phyloP scores from a whole-genome alignment of 2,329 filamentous ascomycete species.

The Trichophyton rubrum region DNA sequence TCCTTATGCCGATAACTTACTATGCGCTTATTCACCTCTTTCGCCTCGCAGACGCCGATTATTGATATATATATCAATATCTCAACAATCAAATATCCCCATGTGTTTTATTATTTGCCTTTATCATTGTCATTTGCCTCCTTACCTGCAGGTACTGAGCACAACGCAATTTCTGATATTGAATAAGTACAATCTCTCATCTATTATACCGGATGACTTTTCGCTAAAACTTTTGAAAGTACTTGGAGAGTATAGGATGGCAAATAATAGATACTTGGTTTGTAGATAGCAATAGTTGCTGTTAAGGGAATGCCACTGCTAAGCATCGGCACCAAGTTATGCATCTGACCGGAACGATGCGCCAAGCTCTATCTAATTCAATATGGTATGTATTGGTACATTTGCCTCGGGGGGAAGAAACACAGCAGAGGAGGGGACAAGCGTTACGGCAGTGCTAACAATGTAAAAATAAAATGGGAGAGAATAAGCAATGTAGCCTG shows the following conservation, averaged over 20 bases:
- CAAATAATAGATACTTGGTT: too few species aligned
- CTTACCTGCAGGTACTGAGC: neutral
- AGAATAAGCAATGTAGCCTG: neutral
- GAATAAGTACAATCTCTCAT: neutral
- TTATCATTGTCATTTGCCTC: neutral
- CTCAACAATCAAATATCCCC: neutral
- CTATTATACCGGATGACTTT: neutral
- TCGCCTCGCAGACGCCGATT: neutral
- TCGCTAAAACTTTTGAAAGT: neutral
- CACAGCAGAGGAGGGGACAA: neutral
- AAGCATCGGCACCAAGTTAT: too few species aligned
- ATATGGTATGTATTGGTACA: neutral
- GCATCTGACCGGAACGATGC: neutral
- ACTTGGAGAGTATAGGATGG: too few species aligned
- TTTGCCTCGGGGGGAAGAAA: neutral
- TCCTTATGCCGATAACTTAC: neutral
- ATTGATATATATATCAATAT: neutral
- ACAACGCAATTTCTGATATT: neutral
- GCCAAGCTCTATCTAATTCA: neutral
- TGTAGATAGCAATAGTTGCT: too few species aligned
- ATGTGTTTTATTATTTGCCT: neutral
- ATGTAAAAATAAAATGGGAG: neutral
- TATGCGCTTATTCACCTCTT: neutral
- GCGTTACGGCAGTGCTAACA: neutral
- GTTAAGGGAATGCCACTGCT: too few species aligned